These are phyloP conservation scores for Naegleria fowleri DNA, from an alignment of 208 protist species.

Conservation along the genomic window DNA sequence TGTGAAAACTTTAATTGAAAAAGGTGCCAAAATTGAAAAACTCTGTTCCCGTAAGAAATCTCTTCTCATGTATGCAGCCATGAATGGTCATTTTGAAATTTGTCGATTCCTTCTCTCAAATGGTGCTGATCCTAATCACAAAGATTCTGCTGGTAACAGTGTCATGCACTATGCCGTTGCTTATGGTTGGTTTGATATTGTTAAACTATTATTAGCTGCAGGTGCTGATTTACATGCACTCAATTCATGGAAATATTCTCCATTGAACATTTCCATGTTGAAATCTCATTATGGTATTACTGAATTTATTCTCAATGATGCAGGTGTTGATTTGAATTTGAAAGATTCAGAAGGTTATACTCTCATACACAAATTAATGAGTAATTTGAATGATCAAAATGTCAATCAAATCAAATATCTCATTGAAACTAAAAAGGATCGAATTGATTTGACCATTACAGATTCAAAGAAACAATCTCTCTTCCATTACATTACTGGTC, in stretches of 20 bases:
- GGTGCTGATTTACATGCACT: background rate
- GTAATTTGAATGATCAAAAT: background rate
- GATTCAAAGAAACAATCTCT: background rate
- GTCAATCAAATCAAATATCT: background rate
- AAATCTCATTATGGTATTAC: background rate
- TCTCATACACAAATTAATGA: background rate
- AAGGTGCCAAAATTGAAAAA: slow-evolving; percentile 9
- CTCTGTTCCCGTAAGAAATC: background rate
- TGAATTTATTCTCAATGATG: background rate
- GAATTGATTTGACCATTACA: background rate
- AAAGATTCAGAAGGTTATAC: background rate
- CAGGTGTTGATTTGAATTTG: background rate
- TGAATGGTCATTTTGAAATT: slow-evolving; percentile 31
- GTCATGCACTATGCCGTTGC: slow-evolving; percentile 27
- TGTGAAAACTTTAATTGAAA: background rate
- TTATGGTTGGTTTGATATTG: slow-evolving; percentile 22
- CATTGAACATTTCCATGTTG: background rate
- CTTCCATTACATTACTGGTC: background rate
- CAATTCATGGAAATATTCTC: background rate
- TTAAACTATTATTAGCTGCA: background rate
- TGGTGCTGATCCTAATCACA: slow-evolving; percentile 8
- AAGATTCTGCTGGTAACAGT: background rate
- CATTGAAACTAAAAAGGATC: background rate
- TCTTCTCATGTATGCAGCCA: background rate
- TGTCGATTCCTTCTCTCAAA: background rate